A percentile compares a stretch with the other conserved stretches of the same genome.
phyloP scores from a whole-genome alignment of 192 early-diverging fungal genomes.

The Helicostylum pulchrum region DNA sequence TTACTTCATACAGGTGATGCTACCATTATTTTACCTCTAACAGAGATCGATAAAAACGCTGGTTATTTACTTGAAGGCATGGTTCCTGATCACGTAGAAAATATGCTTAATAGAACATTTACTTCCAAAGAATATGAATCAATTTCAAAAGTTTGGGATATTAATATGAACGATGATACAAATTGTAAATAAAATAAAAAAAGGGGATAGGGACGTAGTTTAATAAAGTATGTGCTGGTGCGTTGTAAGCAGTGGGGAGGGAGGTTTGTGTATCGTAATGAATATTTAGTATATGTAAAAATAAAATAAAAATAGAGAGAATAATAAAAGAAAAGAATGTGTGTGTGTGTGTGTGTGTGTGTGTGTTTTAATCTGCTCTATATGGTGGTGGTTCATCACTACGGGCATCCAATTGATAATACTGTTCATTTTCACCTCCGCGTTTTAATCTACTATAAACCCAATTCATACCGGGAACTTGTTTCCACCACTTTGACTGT shows the following conservation, averaged over 20 bases:
- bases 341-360: background rate
- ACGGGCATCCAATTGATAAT: slow-evolving; percentile 9
- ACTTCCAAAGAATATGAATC: background rate
- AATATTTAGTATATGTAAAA: background rate
- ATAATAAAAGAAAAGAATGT: no score
- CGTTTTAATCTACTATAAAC: slow-evolving; percentile 13
- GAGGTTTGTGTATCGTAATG: no score
- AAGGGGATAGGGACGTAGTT: background rate
- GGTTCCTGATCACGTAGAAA: background rate
- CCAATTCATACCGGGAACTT: slow-evolving; percentile 20
- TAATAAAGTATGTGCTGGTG: background rate
- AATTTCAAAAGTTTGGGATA: background rate
- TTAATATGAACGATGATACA: slow-evolving; percentile 1
- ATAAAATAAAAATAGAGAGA: background rate
- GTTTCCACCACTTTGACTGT: slow-evolving; percentile 12
- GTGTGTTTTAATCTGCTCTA: background rate
- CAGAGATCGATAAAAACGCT: background rate
- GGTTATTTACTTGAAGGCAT: background rate
- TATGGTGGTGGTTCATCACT: slow-evolving; percentile 22
- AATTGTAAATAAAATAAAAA: slow-evolving; percentile 9
- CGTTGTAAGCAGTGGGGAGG: background rate
- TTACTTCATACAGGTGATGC: slow-evolving; percentile 19
- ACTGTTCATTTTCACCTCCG: background rate
- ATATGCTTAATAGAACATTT: slow-evolving; percentile 3
- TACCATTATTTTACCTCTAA: slow-evolving; percentile 11